Conservation (phyloP, 129 eudicot genomes). For the Artemisia argyi region DNA sequence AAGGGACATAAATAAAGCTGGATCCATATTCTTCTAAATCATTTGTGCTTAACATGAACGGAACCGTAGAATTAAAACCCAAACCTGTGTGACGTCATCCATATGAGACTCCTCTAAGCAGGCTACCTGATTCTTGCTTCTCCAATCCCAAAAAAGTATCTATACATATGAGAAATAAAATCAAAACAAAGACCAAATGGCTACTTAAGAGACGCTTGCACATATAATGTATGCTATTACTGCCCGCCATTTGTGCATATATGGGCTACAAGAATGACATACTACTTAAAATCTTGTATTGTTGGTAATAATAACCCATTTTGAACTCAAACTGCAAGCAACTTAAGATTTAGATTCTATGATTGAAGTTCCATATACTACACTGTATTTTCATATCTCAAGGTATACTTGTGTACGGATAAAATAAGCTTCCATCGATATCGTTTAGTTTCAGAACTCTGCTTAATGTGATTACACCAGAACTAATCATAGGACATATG, state of each 20-base stretch:
- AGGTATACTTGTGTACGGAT: too few relatives aligned
- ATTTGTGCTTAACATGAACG: background rate
- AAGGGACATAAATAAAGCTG: background rate
- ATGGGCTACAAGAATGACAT: background rate
- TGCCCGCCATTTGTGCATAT: background rate
- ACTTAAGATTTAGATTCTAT: background rate
- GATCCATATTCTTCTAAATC: conserved; percentile 2
- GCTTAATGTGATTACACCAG: too few relatives aligned
- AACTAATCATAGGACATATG: too few relatives aligned
- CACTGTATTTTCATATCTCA: too few relatives aligned
- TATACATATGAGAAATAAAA: conserved; percentile 23
- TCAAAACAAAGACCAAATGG: background rate
- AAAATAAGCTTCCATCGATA: too few relatives aligned
- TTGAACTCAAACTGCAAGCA: background rate
- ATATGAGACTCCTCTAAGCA: conserved; percentile 93
- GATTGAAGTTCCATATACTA: background rate
- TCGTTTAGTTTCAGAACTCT: too few relatives aligned
- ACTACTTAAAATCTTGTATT: background rate
- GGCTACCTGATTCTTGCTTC: conserved; percentile 74
- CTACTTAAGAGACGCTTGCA: background rate
- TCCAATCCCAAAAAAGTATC: conserved; percentile 92
- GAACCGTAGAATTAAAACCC: conserved; percentile 14
- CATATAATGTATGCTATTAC: background rate
- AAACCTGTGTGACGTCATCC: conserved; percentile 99
- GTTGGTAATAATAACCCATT: background rate